These are phyloP conservation scores for Gnetum montanum DNA, from an alignment of 75 land plant species.

Conservation along the genomic window DNA sequence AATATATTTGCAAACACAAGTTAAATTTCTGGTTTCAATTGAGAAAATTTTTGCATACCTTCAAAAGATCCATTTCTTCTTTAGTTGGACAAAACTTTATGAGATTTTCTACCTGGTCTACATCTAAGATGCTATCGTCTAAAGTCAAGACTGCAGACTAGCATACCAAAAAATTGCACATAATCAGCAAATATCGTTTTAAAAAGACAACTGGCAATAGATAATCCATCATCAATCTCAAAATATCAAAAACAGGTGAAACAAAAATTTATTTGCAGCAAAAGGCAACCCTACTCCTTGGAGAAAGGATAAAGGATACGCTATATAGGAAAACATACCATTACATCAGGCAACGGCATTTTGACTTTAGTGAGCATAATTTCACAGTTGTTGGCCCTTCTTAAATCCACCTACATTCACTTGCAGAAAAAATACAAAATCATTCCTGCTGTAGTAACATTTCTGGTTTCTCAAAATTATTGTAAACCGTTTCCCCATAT, in stretches of 20 bases:
- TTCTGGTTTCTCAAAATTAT: not conserved
- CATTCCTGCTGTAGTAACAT: not conserved
- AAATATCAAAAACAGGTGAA: no score
- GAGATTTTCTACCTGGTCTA: constrained; percentile 88
- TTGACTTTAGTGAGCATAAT: constrained; percentile 96
- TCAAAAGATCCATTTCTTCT: constrained; percentile 85
- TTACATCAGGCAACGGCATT: constrained; percentile 81
- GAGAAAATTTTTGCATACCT: constrained; percentile 48
- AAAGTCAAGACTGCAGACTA: constrained; percentile 78
- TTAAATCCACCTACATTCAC: constrained; percentile 70
- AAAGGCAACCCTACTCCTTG: not conserved
- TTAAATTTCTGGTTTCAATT: no score
- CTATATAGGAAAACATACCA: constrained; percentile 63
- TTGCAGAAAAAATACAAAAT: not conserved
- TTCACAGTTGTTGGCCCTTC: constrained; percentile 90
- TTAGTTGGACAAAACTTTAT: constrained; percentile 90
- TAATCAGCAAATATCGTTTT: not conserved
- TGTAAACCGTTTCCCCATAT: not conserved
- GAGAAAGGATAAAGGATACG: no score
- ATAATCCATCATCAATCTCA: no score
- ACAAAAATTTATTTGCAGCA: no score
- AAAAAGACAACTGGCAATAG: no score
- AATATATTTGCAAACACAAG: no score
- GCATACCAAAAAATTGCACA: constrained; percentile 2
- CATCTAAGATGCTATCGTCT: constrained; percentile 77